Conservation (phyloP, 2,329 filamentous ascomycete genomes). For the Cryphonectria japonica region DNA sequence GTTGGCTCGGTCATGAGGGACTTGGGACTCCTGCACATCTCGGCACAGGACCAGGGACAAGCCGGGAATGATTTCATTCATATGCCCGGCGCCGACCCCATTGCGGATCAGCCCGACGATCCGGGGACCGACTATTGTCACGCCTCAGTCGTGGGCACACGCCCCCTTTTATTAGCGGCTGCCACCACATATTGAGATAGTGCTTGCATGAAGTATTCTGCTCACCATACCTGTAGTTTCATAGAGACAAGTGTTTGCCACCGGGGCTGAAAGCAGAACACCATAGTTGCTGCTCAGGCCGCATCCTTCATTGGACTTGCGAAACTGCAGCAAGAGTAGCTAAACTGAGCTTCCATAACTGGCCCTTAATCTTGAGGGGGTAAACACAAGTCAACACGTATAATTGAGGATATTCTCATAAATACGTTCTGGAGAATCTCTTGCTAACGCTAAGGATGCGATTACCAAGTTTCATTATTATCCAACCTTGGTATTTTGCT, state of each 20-base stretch:
- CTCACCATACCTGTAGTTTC: not conserved
- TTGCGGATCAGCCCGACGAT: slow-evolving; percentile 9
- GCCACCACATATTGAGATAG: not conserved
- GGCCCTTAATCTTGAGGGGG: no score
- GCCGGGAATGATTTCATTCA: slow-evolving; percentile 18
- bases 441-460: not conserved
- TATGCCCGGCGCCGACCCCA: not conserved
- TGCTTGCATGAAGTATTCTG: not conserved
- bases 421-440: not conserved
- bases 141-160: slow-evolving; percentile 11
- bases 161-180: not conserved
- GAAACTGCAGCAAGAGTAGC: not conserved
- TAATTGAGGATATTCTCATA: no score
- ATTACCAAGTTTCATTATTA: not conserved
- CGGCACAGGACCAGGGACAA: slow-evolving; percentile 19
- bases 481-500: not conserved
- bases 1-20: slow-evolving; percentile 6
- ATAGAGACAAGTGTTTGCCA: not conserved
- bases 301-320: not conserved
- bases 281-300: not conserved
- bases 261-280: not conserved
- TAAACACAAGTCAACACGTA: no score
- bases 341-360: not conserved
- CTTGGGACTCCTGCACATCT: slow-evolving; percentile 26
- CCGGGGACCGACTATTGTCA: slow-evolving; percentile 24